Evolutionary conservation across 2,329 filamentous ascomycete genomes (phyloP), one percentile per base, ranked within the genome.

Genomic region (Ceratocystis albifundus): DNA sequence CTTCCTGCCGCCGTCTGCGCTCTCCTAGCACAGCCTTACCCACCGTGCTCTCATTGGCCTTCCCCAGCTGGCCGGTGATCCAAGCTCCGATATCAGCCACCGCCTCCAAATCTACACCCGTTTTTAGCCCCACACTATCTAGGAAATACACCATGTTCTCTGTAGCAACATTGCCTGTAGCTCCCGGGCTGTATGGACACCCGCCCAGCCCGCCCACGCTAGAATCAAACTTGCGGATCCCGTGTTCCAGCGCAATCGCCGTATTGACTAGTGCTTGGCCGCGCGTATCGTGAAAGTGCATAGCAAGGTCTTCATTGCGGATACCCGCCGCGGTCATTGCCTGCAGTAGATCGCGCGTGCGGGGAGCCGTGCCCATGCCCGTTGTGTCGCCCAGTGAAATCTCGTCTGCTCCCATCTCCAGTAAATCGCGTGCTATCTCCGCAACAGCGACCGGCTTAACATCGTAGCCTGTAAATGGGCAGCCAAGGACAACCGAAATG

Each of bases 201-300:
- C 90, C 90, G 1, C 90, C 90, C 0, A 96, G 78, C 0, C 90
- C 90, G 1, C 84, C 88, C 0, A 95, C 88, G 65, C 88, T 89
- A 69, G 83, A 84, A 72, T 96, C 90, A 73, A 95, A 94, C 0
- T 84, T 88, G 41, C 88, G 78, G 50, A 95, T 82, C 0, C 90
- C 90, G 70, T 88, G 84, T 72, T 90, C 87, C 36, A 94, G 81
- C 46, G 87, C 86, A 0, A 92, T 85, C 10, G 89, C 85, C 4
- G 86, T 87, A 73, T 95, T 95, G 6, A 90, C 87, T n/a, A 93
- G 78, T 1, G 89, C 90, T 77, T 91, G 88, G 0, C 89, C 90
- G 73, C 91, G 93, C 0, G 90, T 95, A 72, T 96, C 89, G 74
- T 96, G 90, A 72, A 95, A 93, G 75, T 96, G 90, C 77, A 92